These are phyloP conservation scores for Sindora glabra DNA, from an alignment of 306 rosid genomes.

Conservation along the genomic window DNA sequence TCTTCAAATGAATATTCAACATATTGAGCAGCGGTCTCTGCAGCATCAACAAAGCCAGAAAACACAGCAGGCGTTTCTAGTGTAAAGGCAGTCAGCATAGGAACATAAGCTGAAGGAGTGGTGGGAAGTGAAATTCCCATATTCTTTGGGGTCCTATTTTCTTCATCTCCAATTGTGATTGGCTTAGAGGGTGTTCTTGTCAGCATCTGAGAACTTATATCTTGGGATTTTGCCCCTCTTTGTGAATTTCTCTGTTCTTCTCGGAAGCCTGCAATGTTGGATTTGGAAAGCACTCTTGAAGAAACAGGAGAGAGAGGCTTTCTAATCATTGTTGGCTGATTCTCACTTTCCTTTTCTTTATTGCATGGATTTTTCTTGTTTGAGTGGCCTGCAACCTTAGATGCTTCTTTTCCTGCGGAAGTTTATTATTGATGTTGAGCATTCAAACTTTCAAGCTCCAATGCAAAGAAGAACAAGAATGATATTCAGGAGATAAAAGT, in stretches of 20 bases:
- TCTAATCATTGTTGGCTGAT: conserved; percentile 24
- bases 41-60: neutral
- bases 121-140: conserved; percentile 25
- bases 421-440: neutral
- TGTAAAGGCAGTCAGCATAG: conserved; percentile 28
- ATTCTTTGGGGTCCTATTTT: conserved; percentile 40
- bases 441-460: neutral
- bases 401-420: conserved; percentile 29
- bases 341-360: conserved; percentile 18
- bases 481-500: no score
- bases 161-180: conserved; percentile 22
- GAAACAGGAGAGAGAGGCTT: conserved; percentile 59
- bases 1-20: conserved; percentile 62
- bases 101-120: conserved; percentile 31
- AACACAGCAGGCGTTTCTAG: conserved; percentile 32
- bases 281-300: conserved; percentile 24
- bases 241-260: conserved; percentile 15
- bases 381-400: conserved; percentile 24
- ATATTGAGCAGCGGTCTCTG: conserved; percentile 7
- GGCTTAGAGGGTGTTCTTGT: conserved; percentile 35
- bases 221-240: neutral
- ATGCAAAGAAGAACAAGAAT: neutral
- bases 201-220: conserved; percentile 5
- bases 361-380: conserved; percentile 12
- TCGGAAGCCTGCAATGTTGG: conserved; percentile 25